These are phyloP conservation scores for Chrysosporium keratinophilum DNA, from an alignment of 2,329 filamentous ascomycete genomes.

Conservation along the genomic window DNA sequence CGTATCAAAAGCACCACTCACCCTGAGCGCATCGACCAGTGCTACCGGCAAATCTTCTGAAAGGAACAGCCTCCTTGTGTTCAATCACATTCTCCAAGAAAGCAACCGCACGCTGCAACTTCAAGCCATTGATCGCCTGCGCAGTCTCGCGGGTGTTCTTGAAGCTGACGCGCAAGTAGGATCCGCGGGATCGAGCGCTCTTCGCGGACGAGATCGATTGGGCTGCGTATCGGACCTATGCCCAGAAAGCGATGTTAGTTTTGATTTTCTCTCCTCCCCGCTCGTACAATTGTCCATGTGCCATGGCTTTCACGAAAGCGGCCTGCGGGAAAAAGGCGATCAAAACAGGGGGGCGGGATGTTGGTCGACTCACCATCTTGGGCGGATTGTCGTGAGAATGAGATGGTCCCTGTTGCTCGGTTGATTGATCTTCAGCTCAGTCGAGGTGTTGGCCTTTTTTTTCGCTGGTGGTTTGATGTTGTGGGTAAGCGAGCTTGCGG, in stretches of 20 bases:
- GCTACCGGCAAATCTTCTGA: conserved; percentile 93
- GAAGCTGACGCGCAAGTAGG: conserved; percentile 98
- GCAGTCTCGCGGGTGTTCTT: conserved; percentile 99
- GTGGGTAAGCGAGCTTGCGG: conserved; percentile 17
- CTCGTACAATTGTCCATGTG: neutral
- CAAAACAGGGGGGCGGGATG: conserved; percentile 2
- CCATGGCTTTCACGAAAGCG: neutral
- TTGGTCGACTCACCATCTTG: conserved; percentile 37
- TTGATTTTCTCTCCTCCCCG: neutral
- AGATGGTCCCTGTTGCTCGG: conserved; percentile 26
- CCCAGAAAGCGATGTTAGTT: neutral
- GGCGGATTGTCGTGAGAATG: conserved; percentile 33
- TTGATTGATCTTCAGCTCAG: conserved; percentile 31
- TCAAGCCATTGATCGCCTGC: conserved; percentile 99
- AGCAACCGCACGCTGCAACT: conserved; percentile 83
- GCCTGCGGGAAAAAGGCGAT: neutral
- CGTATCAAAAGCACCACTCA: conserved; percentile 44
- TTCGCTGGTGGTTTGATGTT: neutral
- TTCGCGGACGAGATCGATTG: conserved; percentile 77
- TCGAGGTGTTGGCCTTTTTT: conserved; percentile 11
- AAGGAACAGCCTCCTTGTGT: conserved; percentile 95
- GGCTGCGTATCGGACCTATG: conserved; percentile 88
- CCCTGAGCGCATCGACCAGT: conserved; percentile 96
- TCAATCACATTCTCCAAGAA: conserved; percentile 98
- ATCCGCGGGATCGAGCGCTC: conserved; percentile 94